A percentile compares a stretch with the other conserved stretches of the same genome.
Conservation (phyloP, 257 asterid genomes). For the Ophiorrhiza pumila region DNA sequence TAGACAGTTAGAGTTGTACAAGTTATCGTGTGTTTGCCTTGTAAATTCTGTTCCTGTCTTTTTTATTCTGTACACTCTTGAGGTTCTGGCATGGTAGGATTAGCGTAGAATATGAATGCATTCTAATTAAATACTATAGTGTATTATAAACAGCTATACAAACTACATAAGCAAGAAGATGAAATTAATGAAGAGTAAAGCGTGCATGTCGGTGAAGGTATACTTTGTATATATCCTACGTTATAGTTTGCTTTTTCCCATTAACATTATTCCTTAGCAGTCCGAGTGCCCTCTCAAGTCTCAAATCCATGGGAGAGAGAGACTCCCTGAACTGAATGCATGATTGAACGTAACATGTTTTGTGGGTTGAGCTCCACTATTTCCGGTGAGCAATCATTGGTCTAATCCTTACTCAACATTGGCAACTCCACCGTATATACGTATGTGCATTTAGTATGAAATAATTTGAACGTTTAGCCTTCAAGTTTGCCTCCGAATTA, state of each 20-base stretch:
- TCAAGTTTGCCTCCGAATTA: no score
- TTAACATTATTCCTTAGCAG: background rate
- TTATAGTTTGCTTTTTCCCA: background rate
- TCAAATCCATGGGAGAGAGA: background rate
- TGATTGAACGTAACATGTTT: slow-evolving; percentile 12
- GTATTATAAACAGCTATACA: background rate
- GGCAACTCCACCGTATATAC: background rate
- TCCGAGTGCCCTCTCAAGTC: no score
- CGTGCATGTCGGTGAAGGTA: slow-evolving; percentile 8
- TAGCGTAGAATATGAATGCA: background rate
- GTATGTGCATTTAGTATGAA: no score
- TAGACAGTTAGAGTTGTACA: background rate
- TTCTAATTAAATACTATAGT: background rate
- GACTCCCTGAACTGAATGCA: background rate
- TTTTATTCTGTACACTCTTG: background rate
- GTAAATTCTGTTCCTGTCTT: background rate
- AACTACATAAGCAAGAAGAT: slow-evolving; percentile 6
- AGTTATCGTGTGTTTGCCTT: background rate
- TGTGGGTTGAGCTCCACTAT: slow-evolving; percentile 16
- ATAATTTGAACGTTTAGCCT: no score
- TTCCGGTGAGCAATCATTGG: background rate
- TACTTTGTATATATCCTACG: background rate
- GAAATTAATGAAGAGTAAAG: background rate
- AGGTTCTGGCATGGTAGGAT: background rate
- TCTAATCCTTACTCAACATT: background rate